Base-by-base conservation (phyloP, 176 grass and related monocot species). In the Eleusine coracana region DNA sequence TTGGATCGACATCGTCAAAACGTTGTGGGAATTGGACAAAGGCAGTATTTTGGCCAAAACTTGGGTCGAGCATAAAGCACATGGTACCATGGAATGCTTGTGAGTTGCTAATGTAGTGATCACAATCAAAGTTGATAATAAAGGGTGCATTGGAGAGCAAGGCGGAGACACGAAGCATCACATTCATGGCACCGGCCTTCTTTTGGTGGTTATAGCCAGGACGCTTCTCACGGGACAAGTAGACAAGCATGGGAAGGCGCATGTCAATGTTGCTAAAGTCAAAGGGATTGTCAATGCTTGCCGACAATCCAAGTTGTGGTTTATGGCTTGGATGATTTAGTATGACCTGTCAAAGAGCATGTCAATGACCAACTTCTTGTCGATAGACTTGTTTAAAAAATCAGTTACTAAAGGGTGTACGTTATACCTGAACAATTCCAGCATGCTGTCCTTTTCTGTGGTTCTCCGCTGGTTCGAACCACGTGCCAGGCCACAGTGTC, bases 21-120 rank as follows among this genome's bases (percentile, higher is more conserved):
- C 96, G 88, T 68, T 95, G 96, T 0, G 96, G 96, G 20, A 98
- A 98, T 40, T 98, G 96, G 28, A 98, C 91, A 58, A 95, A 98
- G 44, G 90, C 92, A 0, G 92, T 88, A 76, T 89, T 84, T 0
- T 88, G 84, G 37, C 92, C 90, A 10, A 80, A 86, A 39, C 87
- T 73, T 1, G 64, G 71, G 79, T 90, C 88, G 1, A 90, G 74
- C 84, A 90, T 79, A 25, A 86, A 90, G 74, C 88, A 90, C 68
- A 90, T 79, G 1, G 59, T 0, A 1, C 40, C 88, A 0, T 68
- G 68, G n/a, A 90, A 39, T 0, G 88, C 74, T 25, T 79, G 74
- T 0, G 84, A 70, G 17, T 86, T 90, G 84, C 79, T 86, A 62
- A 86, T n/a, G 60, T 90, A 90, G 61, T 90, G 88, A 25, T 90